Conservation (phyloP, 2,329 filamentous ascomycete genomes). For the Orbilia javanica region DNA sequence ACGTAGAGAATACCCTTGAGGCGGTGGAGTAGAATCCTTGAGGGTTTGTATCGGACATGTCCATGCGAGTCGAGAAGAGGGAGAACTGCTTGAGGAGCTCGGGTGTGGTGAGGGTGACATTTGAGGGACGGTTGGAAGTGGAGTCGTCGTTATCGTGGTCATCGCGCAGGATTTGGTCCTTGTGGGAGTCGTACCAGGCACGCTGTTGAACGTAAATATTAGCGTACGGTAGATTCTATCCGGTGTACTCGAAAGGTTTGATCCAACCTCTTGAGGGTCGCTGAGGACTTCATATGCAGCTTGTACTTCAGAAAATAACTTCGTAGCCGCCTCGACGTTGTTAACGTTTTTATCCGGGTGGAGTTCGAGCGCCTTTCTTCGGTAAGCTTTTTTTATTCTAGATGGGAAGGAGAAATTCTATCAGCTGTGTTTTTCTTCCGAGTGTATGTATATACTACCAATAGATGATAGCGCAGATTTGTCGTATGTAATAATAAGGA, state of each 20-base stretch:
- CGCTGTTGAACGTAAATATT: slow-evolving; percentile 68
- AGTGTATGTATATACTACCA: too few relatives aligned
- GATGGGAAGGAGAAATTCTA: background rate
- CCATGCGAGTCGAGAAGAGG: slow-evolving; percentile 58
- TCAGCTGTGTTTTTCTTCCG: background rate
- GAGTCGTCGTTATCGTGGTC: slow-evolving; percentile 66
- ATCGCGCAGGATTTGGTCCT: slow-evolving; percentile 82
- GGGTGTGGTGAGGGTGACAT: slow-evolving; percentile 79
- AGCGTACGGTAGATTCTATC: background rate
- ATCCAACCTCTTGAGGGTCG: slow-evolving; percentile 83
- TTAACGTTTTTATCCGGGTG: slow-evolving; percentile 95
- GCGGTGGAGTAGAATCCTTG: slow-evolving; percentile 87
- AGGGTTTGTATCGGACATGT: slow-evolving; percentile 67
- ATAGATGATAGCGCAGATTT: too few relatives aligned
- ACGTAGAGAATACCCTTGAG: slow-evolving; percentile 79
- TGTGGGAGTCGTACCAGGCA: slow-evolving; percentile 97
- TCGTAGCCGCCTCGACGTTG: slow-evolving; percentile 84
- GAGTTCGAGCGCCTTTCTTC: slow-evolving; percentile 87
- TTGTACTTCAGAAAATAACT: slow-evolving; percentile 89
- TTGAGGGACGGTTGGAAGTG: slow-evolving; percentile 71
- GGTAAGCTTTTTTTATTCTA: slow-evolving; percentile 93
- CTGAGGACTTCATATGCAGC: slow-evolving; percentile 95
- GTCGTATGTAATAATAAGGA: background rate
- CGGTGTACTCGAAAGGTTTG: too few relatives aligned
- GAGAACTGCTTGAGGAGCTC: slow-evolving; percentile 74